Evolutionary conservation across 805 yeast species (phyloP).

Genomic region (Wickerhamomyces alni): DNA sequence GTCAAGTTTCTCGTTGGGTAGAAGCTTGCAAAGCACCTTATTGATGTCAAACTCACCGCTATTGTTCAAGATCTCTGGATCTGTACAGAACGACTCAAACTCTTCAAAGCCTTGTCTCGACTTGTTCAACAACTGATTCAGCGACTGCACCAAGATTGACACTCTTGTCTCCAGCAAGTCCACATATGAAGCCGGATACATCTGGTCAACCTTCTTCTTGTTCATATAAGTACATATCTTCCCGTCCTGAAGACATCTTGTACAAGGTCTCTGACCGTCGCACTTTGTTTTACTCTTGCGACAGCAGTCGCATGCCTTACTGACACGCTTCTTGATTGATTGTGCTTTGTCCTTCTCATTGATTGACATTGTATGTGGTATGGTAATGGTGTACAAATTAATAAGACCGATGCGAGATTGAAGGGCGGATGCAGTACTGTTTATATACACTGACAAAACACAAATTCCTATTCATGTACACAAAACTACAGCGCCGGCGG

Average conservation of each 20-base stretch:
- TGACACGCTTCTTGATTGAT: conserved; percentile 27
- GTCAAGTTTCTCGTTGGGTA: conserved; percentile 18
- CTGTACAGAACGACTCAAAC: conserved; percentile 12
- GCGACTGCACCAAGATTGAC: conserved; percentile 38
- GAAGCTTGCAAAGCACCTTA: conserved; percentile 17
- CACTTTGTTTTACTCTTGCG: conserved; percentile 39
- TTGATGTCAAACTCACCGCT: conserved; percentile 22
- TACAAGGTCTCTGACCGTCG: conserved; percentile 43
- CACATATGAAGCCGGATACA: conserved; percentile 39
- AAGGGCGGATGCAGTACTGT: too few species aligned
- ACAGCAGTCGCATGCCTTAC: conserved; percentile 42
- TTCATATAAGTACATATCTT: conserved; percentile 53
- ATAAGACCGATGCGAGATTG: too few species aligned
- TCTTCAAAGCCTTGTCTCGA: conserved; percentile 7
- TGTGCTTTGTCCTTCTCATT: neutral
- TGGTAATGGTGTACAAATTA: neutral
- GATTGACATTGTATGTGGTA: neutral
- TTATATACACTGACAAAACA: too few species aligned
- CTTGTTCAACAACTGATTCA: conserved; percentile 23
- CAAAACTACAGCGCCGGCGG: too few species aligned
- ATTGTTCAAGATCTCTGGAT: conserved; percentile 12
- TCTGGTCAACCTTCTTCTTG: conserved; percentile 42
- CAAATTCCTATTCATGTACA: too few species aligned
- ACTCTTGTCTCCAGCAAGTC: conserved; percentile 44
- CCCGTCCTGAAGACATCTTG: conserved; percentile 46